These are phyloP conservation scores for Microdochium bolleyi DNA, from an alignment of 2,329 filamentous ascomycete genomes.

Conservation along the genomic window DNA sequence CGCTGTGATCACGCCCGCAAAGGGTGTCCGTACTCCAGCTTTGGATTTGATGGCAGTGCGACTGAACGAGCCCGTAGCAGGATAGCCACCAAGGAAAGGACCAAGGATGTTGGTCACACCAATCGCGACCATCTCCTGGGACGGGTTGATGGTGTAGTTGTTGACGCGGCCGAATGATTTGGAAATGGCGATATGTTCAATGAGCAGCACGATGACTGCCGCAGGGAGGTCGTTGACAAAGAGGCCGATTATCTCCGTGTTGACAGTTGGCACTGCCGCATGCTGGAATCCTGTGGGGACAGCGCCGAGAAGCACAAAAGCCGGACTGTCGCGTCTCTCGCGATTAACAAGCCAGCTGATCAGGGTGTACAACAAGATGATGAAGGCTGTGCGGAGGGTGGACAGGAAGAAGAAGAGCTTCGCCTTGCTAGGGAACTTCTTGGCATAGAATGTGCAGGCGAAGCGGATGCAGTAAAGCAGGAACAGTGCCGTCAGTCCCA, in stretches of 20 bases:
- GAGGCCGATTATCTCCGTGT: constrained; percentile 54
- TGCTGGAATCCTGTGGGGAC: constrained; percentile 81
- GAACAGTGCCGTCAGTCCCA: constrained; percentile 61
- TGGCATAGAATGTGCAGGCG: constrained; percentile 55
- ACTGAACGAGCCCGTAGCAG: constrained; percentile 91
- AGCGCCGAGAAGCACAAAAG: constrained; percentile 64
- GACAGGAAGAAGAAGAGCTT: constrained; percentile 73
- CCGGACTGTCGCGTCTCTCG: constrained; percentile 51
- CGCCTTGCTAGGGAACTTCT: constrained; percentile 54
- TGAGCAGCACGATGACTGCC: constrained; percentile 86
- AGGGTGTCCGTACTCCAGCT: constrained; percentile 84
- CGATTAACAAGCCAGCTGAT: constrained; percentile 77
- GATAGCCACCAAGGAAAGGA: constrained; percentile 86
- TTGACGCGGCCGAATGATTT: constrained; percentile 96
- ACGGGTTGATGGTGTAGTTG: constrained; percentile 93
- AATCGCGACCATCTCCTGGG: constrained; percentile 92
- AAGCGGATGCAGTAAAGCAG: constrained; percentile 62
- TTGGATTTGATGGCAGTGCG: constrained; percentile 97
- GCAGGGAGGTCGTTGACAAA: constrained; percentile 72
- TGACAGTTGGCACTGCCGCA: constrained; percentile 64
- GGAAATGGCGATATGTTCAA: constrained; percentile 94
- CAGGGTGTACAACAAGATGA: constrained; percentile 72
- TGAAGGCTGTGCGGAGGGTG: constrained; percentile 71
- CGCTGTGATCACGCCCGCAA: constrained; percentile 84
- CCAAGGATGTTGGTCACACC: constrained; percentile 84